Conservation (phyloP, 345 rosid genomes). For the Physaria fendleri region DNA sequence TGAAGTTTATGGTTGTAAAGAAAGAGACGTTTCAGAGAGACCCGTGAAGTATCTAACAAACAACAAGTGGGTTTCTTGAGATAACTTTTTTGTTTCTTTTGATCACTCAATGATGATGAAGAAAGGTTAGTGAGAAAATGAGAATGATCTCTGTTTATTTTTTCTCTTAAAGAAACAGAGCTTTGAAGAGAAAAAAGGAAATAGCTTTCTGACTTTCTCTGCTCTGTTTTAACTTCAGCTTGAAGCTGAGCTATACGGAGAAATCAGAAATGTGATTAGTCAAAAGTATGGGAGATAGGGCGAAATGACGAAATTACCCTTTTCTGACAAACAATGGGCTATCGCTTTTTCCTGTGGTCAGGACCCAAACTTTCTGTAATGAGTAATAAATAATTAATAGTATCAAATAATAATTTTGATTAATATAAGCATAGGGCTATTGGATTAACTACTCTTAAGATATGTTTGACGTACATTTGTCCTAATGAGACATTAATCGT, state of each 20-base stretch:
- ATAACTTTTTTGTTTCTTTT: constrained; percentile 12
- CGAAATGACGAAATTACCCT: constrained; percentile 13
- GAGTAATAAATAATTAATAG: too few relatives aligned
- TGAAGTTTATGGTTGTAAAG: constrained; percentile 16
- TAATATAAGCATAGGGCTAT: too few relatives aligned
- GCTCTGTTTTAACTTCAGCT: constrained; percentile 21
- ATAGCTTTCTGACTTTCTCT: too few relatives aligned
- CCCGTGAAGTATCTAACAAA: constrained; percentile 34
- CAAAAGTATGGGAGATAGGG: background rate
- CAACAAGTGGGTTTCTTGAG: constrained; percentile 36
- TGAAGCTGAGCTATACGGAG: constrained; percentile 20
- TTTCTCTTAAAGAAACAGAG: constrained; percentile 6
- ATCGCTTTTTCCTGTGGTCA: too few relatives aligned
- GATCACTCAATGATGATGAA: constrained; percentile 2
- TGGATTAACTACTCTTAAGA: too few relatives aligned
- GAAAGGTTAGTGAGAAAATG: too few relatives aligned
- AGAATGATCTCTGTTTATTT: background rate
- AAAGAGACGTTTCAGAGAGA: constrained; percentile 22
- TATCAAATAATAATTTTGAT: too few relatives aligned
- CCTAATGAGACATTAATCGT: background rate
- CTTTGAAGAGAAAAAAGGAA: too few relatives aligned
- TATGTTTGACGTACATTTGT: too few relatives aligned
- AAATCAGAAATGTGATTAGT: constrained; percentile 13
- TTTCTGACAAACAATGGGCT: too few relatives aligned
- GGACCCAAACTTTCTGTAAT: too few relatives aligned